phyloP scores from a whole-genome alignment of 805 yeast genomes.

The Barnettozyma pratensis region DNA sequence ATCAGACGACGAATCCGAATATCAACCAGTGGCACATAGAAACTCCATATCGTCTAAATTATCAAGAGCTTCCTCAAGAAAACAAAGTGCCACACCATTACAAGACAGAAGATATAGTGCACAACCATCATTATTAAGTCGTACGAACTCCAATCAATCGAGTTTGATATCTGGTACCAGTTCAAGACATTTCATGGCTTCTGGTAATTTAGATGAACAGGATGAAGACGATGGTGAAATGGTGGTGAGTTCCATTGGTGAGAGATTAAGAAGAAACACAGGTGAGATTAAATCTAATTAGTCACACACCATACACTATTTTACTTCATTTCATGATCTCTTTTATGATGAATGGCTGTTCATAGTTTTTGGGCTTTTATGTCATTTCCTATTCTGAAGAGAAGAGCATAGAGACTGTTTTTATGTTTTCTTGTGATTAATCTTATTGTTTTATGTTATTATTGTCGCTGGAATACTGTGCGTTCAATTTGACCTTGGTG shows the following conservation, averaged over 20 bases:
- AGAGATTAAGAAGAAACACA: slow-evolving; percentile 26
- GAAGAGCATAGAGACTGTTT: too few relatives aligned
- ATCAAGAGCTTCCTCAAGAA: slow-evolving; percentile 9
- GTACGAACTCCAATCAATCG: slow-evolving; percentile 14
- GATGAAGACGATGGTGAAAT: slow-evolving; percentile 21
- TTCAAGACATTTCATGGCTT: slow-evolving; percentile 5
- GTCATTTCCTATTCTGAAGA: too few relatives aligned
- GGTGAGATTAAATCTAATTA: slow-evolving; percentile 23
- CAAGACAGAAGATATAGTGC: background rate
- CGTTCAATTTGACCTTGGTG: too few relatives aligned
- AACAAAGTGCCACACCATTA: background rate
- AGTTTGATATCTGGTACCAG: slow-evolving; percentile 11
- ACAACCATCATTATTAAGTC: slow-evolving; percentile 1
- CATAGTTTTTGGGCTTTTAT: too few relatives aligned
- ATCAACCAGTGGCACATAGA: slow-evolving; percentile 10
- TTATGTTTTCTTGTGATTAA: too few relatives aligned
- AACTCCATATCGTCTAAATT: slow-evolving; percentile 12
- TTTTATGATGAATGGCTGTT: slow-evolving; percentile 4
- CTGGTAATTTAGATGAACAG: slow-evolving; percentile 12
- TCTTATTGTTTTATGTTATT: too few relatives aligned
- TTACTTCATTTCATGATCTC: background rate
- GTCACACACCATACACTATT: background rate
- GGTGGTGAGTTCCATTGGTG: slow-evolving; percentile 31
- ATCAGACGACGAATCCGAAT: slow-evolving; percentile 25
- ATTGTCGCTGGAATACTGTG: too few relatives aligned